Evolutionary conservation across 805 yeast genomes (phyloP).

Genomic region (Saturnispora ahearnii): DNA sequence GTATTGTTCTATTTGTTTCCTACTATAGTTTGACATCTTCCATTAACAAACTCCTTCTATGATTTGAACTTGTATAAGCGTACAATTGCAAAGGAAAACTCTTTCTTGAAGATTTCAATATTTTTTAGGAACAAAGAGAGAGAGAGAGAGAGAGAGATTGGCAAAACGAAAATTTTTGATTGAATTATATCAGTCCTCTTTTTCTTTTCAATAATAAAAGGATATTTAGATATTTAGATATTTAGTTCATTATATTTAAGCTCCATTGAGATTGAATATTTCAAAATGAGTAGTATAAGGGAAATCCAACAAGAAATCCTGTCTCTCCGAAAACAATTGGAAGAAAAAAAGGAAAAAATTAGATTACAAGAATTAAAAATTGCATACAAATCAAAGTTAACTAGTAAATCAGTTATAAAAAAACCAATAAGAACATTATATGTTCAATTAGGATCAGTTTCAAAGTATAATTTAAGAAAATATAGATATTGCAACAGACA

Average conservation of each 20-base stretch:
- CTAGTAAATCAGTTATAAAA: background rate
- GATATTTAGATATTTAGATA: too few species aligned
- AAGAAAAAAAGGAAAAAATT: constrained; percentile 10
- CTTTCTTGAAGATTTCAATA: too few species aligned
- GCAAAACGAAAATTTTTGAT: background rate
- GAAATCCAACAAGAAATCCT: constrained; percentile 14
- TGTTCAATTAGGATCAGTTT: background rate
- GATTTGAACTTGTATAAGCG: background rate
- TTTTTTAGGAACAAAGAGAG: too few species aligned
- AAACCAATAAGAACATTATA: background rate
- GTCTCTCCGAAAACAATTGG: constrained; percentile 14
- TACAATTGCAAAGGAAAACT: too few species aligned
- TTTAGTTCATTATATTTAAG: too few species aligned
- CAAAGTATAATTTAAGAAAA: constrained; percentile 10
- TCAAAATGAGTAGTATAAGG: constrained; percentile 7
- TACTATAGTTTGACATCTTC: constrained; percentile 14
- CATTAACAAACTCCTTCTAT: background rate
- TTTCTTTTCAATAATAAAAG: background rate
- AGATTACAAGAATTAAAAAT: constrained; percentile 1
- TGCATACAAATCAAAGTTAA: constrained; percentile 1
- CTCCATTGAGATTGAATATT: background rate
- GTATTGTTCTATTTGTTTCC: constrained; percentile 20
- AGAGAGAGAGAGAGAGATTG: too few species aligned
- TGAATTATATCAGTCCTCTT: background rate
- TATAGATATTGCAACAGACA: constrained; percentile 40